These are phyloP conservation scores for Plantago elongata DNA, from an alignment of 257 asterid species.

Conservation along the genomic window DNA sequence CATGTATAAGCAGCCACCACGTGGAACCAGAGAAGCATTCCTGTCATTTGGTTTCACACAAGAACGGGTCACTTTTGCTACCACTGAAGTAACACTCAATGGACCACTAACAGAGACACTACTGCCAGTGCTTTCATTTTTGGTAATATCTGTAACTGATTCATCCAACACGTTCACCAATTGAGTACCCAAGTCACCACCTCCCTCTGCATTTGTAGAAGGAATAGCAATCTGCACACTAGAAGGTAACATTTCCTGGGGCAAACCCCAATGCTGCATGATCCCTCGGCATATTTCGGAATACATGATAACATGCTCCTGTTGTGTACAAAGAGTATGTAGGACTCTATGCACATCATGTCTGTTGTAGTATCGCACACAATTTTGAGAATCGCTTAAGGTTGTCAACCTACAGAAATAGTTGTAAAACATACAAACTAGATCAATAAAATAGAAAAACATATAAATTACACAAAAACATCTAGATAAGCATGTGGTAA, in stretches of 20 bases:
- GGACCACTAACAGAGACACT: slow-evolving; percentile 26
- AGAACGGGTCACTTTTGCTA: slow-evolving; percentile 22
- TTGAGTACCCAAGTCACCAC: slow-evolving; percentile 24
- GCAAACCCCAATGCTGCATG: slow-evolving; percentile 56
- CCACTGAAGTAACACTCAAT: slow-evolving; percentile 22
- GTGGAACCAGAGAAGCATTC: slow-evolving; percentile 20
- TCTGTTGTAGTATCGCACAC: slow-evolving; percentile 53
- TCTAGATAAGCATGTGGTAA: slow-evolving; percentile 5
- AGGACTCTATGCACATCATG: slow-evolving; percentile 54
- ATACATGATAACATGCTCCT: slow-evolving; percentile 40
- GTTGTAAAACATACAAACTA: slow-evolving; percentile 14
- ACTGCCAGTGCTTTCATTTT: slow-evolving; percentile 34
- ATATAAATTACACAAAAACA: slow-evolving; percentile 16
- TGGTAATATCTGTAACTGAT: slow-evolving; percentile 23
- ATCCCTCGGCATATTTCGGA: slow-evolving; percentile 64
- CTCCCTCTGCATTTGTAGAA: slow-evolving; percentile 22
- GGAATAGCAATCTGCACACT: slow-evolving; percentile 29
- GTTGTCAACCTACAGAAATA: slow-evolving; percentile 49
- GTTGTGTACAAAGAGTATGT: slow-evolving; percentile 37
- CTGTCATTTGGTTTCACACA: slow-evolving; percentile 23
- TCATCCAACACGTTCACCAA: slow-evolving; percentile 25
- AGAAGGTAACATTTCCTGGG: slow-evolving; percentile 31
- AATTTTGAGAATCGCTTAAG: slow-evolving; percentile 31
- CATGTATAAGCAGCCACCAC: slow-evolving; percentile 32
- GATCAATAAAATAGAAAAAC: slow-evolving; percentile 19